Percentiles rank a stretch among this genome's conserved stretches.
Evolutionary conservation across 495 filamentous ascomycete genomes (phyloP).

Genomic region (Lentithecium fluviatile): DNA sequence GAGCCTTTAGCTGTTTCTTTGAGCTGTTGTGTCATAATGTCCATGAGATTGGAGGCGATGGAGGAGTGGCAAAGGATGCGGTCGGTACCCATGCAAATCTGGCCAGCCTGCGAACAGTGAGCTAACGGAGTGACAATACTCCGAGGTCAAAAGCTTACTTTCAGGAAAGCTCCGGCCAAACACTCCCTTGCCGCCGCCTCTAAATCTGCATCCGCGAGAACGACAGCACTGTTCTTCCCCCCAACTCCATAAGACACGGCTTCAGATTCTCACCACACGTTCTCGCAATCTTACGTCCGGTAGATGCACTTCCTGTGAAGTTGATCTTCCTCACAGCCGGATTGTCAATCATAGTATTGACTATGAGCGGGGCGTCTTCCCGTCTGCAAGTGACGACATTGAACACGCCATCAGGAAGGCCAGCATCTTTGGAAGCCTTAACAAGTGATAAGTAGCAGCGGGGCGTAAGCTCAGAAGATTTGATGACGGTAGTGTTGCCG

Average conservation of each 20-base stretch:
- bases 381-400: conserved; percentile 56
- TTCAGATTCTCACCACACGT: conserved; percentile 63
- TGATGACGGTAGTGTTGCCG: conserved; percentile 73
- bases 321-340: conserved; percentile 58
- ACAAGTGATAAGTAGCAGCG: conserved; percentile 69
- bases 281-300: conserved; percentile 55
- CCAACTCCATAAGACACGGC: conserved; percentile 64
- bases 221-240: conserved; percentile 58
- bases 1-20: conserved; percentile 25
- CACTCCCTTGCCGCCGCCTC: conserved; percentile 53
- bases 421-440: conserved; percentile 69
- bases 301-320: conserved; percentile 58
- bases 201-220: conserved; percentile 59
- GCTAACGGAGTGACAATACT: not conserved
- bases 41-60: conserved; percentile 62
- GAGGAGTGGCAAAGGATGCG: conserved; percentile 75
- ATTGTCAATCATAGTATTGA: conserved; percentile 57
- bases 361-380: conserved; percentile 54
- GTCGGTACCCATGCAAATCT: conserved; percentile 91
- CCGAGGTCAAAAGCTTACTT: conserved; percentile 34
- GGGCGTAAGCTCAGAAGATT: conserved; percentile 73
- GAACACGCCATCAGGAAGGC: conserved; percentile 59
- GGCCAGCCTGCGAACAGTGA: conserved; percentile 52
- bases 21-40: conserved; percentile 49
- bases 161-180: conserved; percentile 53